Conservation (phyloP, 2,329 filamentous ascomycete genomes). For the Aspergillus arachidicola region DNA sequence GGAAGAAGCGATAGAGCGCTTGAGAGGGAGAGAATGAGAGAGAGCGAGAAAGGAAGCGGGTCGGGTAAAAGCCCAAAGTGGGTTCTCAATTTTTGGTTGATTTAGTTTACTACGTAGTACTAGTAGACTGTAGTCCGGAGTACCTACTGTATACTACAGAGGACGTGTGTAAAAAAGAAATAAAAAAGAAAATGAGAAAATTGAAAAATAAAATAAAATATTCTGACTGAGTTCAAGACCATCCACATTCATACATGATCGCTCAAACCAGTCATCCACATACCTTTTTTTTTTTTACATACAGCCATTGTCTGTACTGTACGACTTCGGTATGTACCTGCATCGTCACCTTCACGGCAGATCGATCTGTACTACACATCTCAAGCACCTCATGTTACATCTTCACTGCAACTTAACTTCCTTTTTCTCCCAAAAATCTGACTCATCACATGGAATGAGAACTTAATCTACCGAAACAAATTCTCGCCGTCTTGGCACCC, state of each 20-base stretch:
- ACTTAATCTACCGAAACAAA: slow-evolving; percentile 1
- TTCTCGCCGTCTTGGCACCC: background rate
- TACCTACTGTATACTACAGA: no score
- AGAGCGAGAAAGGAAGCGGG: slow-evolving; percentile 1
- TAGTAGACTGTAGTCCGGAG: no score
- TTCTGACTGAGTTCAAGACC: no score
- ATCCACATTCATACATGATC: no score
- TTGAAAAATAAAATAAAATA: no score
- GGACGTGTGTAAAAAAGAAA: no score
- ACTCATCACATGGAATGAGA: background rate
- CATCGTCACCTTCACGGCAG: background rate
- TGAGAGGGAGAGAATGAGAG: slow-evolving; percentile 8
- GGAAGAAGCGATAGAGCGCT: slow-evolving; percentile 11
- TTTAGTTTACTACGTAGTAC: no score
- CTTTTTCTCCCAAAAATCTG: background rate
- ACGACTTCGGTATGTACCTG: background rate
- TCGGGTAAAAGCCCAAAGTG: background rate
- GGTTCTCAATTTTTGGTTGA: no score
- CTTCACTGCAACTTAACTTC: background rate
- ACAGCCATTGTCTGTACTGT: no score
- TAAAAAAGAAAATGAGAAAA: no score
- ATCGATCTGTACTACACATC: background rate
- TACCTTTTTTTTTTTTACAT: no score
- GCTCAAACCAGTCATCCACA: no score
- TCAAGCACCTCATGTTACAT: background rate